Evolutionary conservation across 2,329 filamentous ascomycete genomes (phyloP).

Genomic region (Pseudopithomyces maydicus): DNA sequence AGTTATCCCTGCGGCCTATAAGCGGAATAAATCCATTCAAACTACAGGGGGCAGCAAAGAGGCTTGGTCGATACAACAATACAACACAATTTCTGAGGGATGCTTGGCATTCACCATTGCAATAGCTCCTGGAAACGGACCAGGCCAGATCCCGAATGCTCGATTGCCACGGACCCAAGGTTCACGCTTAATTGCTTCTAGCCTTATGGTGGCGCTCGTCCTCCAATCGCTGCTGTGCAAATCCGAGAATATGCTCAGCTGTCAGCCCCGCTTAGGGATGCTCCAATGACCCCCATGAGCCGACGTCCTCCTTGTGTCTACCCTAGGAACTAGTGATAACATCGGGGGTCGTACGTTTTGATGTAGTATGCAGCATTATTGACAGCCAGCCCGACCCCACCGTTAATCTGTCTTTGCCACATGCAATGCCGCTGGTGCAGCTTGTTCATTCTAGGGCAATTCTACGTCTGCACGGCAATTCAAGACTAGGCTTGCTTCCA

Average conservation of each 20-base stretch:
- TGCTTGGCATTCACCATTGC: no score
- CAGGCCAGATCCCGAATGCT: no score
- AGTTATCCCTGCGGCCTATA: no score
- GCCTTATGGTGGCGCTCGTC: conserved; percentile 1
- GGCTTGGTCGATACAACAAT: no score
- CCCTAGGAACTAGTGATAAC: no score
- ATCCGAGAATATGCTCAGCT: conserved; percentile 1
- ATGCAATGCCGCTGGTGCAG: neutral
- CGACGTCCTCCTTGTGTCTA: no score
- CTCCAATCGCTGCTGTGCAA: neutral
- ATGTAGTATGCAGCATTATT: neutral
- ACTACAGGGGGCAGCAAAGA: no score
- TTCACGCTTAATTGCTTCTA: neutral
- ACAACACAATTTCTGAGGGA: no score
- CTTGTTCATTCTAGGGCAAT: conserved; percentile 2
- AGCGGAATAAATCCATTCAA: no score
- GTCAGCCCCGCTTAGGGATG: neutral
- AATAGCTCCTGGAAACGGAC: no score
- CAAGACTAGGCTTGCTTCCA: neutral
- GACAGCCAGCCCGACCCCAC: conserved; percentile 6
- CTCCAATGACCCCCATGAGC: neutral
- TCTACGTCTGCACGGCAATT: neutral
- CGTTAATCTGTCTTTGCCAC: conserved; percentile 7
- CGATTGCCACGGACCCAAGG: no score
- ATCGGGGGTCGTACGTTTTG: conserved; percentile 1